Evolutionary conservation across 1,284 basidiomycete genomes (phyloP).

Genomic region (Ustilago nuda): DNA sequence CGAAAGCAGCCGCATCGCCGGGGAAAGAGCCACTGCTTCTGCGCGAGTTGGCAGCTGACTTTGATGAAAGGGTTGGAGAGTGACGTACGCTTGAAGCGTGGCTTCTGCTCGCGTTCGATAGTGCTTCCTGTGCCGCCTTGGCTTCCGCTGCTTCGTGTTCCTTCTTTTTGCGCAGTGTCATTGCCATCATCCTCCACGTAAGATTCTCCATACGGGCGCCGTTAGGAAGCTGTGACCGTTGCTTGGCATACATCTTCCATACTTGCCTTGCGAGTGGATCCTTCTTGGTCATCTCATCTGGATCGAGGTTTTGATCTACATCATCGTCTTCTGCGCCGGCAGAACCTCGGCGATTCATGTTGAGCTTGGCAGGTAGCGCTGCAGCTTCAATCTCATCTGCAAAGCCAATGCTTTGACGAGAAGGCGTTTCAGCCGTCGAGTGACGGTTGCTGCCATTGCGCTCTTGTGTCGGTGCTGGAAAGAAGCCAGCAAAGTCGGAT

Average conservation of each 20-base stretch:
- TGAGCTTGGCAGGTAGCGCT: constrained; percentile 29
- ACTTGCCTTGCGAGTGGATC: constrained; percentile 94
- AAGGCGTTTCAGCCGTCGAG: constrained; percentile 21
- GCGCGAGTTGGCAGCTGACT: constrained; percentile 33
- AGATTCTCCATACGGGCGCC: constrained; percentile 96
- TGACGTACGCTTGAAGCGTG: constrained; percentile 43
- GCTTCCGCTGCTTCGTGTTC: constrained; percentile 61
- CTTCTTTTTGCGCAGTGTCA: constrained; percentile 86
- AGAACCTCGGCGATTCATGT: constrained; percentile 53
- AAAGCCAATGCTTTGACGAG: constrained; percentile 32
- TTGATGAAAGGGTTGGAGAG: constrained; percentile 37
- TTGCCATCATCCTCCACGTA: constrained; percentile 98
- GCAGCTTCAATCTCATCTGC: constrained; percentile 25
- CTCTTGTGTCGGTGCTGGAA: constrained; percentile 11
- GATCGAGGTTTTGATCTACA: constrained; percentile 49
- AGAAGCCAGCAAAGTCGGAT: constrained; percentile 37
- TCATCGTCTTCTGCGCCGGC: constrained; percentile 50
- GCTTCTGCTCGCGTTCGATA: constrained; percentile 34
- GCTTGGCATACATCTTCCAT: constrained; percentile 94
- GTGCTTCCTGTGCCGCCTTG: constrained; percentile 28
- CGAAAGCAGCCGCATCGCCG: constrained; percentile 15
- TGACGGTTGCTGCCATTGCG: constrained; percentile 17
- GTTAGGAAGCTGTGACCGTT: constrained; percentile 86
- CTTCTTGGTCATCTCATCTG: constrained; percentile 72
- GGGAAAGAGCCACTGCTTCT: constrained; percentile 52